Evolutionary conservation across 495 filamentous ascomycete genomes (phyloP).

Genomic region (Amphirosellinia nigrospora): DNA sequence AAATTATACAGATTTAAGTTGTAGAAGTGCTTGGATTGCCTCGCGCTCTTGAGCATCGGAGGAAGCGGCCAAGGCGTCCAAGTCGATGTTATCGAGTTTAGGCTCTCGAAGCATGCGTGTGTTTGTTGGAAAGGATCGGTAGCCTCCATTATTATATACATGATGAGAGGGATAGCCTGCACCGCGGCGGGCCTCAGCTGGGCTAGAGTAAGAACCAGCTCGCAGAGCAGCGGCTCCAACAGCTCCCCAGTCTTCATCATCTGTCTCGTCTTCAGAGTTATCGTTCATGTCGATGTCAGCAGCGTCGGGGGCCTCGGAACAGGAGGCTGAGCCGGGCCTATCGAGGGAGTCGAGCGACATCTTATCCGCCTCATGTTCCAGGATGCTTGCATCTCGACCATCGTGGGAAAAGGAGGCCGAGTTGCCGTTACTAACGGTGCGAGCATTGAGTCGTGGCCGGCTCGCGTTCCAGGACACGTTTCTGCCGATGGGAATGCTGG

Average conservation of each 20-base stretch:
- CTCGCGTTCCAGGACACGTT: conserved; percentile 52
- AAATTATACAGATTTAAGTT: conserved; percentile 85
- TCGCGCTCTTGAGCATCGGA: conserved; percentile 77
- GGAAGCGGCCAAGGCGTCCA: conserved; percentile 57
- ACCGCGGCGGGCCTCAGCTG: conserved; percentile 41
- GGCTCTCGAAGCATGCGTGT: conserved; percentile 56
- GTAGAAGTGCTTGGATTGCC: conserved; percentile 82
- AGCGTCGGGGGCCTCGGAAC: conserved; percentile 76
- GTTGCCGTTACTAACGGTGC: conserved; percentile 66
- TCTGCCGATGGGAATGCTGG: conserved; percentile 71
- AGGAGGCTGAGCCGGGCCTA: conserved; percentile 71
- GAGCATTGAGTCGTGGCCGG: conserved; percentile 57
- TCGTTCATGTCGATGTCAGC: conserved; percentile 67
- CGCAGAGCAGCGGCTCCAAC: conserved; percentile 87
- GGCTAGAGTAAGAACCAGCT: conserved; percentile 65
- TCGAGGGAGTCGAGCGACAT: conserved; percentile 95
- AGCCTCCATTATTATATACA: conserved; percentile 55
- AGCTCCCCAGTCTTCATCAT: conserved; percentile 95
- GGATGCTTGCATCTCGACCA: conserved; percentile 70
- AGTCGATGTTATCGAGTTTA: conserved; percentile 54
- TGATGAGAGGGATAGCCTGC: conserved; percentile 46
- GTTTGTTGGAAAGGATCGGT: conserved; percentile 54
- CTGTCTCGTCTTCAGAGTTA: conserved; percentile 84
- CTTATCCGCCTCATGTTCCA: conserved; percentile 89
- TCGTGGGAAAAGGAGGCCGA: conserved; percentile 77